These are phyloP conservation scores for Coniochaeta hoffmannii DNA, from an alignment of 2,329 filamentous ascomycete species.

Conservation along the genomic window DNA sequence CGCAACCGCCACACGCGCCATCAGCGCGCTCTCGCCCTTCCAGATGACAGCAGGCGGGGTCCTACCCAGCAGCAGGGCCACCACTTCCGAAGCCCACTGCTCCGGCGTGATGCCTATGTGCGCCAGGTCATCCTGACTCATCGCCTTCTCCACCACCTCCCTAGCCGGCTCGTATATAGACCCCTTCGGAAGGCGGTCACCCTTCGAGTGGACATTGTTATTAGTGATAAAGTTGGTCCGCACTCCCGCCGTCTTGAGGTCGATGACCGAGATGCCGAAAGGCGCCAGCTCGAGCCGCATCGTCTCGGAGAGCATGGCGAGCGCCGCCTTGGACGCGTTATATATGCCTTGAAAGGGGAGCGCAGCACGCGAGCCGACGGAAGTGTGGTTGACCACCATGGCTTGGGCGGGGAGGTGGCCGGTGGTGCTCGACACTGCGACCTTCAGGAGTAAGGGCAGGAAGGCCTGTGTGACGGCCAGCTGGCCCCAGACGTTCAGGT, in stretches of 20 bases:
- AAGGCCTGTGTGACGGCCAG: conserved; percentile 31
- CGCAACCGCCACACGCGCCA: conserved; percentile 9
- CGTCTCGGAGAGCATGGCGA: conserved; percentile 29
- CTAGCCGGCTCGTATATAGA: conserved; percentile 17
- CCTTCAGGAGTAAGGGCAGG: conserved; percentile 23
- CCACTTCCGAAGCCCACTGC: conserved; percentile 15
- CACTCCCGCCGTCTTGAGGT: conserved; percentile 24
- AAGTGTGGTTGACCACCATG: conserved; percentile 27
- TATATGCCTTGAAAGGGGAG: conserved; percentile 30
- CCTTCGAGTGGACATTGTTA: conserved; percentile 7
- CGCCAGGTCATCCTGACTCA: conserved; percentile 12
- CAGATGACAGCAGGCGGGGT: conserved; percentile 15
- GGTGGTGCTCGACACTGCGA: not conserved
- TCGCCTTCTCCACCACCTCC: conserved; percentile 13
- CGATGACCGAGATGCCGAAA: conserved; percentile 25
- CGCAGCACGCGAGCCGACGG: conserved; percentile 24
- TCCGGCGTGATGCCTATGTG: conserved; percentile 10
- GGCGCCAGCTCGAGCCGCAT: conserved; percentile 31
- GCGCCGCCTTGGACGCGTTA: conserved; percentile 34
- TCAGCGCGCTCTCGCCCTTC: conserved; percentile 13
- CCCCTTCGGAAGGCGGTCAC: conserved; percentile 12
- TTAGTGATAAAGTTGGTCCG: conserved; percentile 21
- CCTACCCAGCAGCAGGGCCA: conserved; percentile 8
- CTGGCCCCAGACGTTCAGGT: conserved; percentile 26
- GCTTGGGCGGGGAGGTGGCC: conserved; percentile 4